phyloP scores from a whole-genome alignment of 345 rosid genomes.

The Eucalyptus albens region DNA sequence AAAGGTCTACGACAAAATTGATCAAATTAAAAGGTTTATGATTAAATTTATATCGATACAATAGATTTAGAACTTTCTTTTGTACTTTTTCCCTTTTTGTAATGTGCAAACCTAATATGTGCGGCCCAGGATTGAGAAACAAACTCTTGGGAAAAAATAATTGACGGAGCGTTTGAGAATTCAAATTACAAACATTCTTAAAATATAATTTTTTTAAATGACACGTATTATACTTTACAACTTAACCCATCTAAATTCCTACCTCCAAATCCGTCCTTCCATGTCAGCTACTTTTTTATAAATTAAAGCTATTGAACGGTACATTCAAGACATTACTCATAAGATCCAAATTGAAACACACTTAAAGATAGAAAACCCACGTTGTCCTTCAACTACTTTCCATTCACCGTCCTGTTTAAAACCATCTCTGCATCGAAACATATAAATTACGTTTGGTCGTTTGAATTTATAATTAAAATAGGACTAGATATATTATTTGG shows the following conservation, averaged over 20 bases:
- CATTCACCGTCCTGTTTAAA: not conserved
- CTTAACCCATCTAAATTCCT: not conserved
- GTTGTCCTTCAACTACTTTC: not conserved
- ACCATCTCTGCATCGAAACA: rapidly evolving
- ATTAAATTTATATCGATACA: too few species aligned
- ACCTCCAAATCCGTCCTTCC: not conserved
- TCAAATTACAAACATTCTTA: not conserved
- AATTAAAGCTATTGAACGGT: not conserved
- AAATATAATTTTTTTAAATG: not conserved
- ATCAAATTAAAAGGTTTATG: too few species aligned
- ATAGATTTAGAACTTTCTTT: too few species aligned
- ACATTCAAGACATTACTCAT: not conserved
- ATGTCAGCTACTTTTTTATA: not conserved
- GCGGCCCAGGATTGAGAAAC: not conserved
- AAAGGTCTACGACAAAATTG: rapidly evolving
- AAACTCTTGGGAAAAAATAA: not conserved
- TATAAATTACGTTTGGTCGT: too few species aligned
- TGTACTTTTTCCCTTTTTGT: not conserved
- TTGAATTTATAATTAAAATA: too few species aligned
- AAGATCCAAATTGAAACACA: not conserved
- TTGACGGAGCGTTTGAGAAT: not conserved
- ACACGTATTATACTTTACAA: not conserved
- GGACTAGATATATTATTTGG: rapidly evolving
- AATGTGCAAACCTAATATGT: not conserved
- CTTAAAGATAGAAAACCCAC: not conserved